Evolutionary conservation across 1,284 basidiomycete genomes (phyloP).

Genomic region (Puccinia coronata): DNA sequence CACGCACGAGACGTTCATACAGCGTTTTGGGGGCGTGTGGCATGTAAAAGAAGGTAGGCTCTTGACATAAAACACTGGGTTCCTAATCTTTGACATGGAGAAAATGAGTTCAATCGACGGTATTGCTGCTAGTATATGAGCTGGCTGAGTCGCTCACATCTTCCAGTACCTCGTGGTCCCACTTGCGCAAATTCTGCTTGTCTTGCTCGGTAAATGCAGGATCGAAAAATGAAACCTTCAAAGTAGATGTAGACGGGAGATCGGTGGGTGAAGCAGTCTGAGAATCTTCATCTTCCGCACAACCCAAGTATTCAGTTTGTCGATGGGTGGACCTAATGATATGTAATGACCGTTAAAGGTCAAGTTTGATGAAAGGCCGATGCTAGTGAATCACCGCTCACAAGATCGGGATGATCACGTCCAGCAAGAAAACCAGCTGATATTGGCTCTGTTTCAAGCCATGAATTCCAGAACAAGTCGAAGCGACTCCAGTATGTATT

Average conservation of each 20-base stretch:
- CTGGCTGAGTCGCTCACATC: not conserved
- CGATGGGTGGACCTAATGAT: not conserved
- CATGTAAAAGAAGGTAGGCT: conserved; percentile 45
- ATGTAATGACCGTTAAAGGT: not conserved
- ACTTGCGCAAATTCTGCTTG: conserved; percentile 23
- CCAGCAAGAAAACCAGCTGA: conserved; percentile 41
- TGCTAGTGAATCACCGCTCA: not conserved
- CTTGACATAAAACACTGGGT: conserved; percentile 24
- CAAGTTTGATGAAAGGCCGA: not conserved
- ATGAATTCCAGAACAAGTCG: not conserved
- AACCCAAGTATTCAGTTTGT: not conserved
- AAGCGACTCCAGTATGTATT: not conserved
- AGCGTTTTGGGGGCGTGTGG: conserved; percentile 40
- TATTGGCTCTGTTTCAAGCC: conserved; percentile 38
- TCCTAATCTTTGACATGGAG: conserved; percentile 30
- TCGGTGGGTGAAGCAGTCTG: not conserved
- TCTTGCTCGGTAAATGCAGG: conserved; percentile 40
- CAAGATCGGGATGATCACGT: conserved; percentile 34
- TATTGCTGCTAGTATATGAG: not conserved
- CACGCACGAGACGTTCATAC: conserved; percentile 14
- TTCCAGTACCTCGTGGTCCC: conserved; percentile 31
- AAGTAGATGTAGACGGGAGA: not conserved
- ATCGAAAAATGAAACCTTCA: conserved; percentile 35
- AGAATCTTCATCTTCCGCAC: not conserved
- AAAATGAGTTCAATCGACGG: not conserved